phyloP scores from a whole-genome alignment of 805 yeast species.

The Ogataea populi-albae region DNA sequence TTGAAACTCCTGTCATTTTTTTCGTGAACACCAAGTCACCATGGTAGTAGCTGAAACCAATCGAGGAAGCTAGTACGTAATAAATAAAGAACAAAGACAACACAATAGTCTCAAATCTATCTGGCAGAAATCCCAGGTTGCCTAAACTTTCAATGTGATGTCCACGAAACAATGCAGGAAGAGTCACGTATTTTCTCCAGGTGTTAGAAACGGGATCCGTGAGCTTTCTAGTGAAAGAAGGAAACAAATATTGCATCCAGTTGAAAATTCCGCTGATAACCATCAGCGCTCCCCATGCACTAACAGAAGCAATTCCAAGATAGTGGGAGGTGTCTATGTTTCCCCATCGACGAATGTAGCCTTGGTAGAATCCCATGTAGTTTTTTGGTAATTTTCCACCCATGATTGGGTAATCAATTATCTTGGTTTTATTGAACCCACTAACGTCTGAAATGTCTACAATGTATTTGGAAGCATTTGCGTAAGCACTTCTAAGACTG shows the following conservation, averaged over 20 bases:
- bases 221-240: constrained; percentile 31
- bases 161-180: constrained; percentile 23
- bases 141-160: constrained; percentile 22
- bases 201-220: constrained; percentile 29
- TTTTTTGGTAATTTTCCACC: constrained; percentile 20
- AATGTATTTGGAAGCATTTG: constrained; percentile 41
- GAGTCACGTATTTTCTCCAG: constrained; percentile 26
- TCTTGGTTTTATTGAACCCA: constrained; percentile 31
- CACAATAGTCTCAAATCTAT: constrained; percentile 48
- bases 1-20: constrained; percentile 22
- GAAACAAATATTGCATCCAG: constrained; percentile 40
- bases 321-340: constrained; percentile 41
- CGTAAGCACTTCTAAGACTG: constrained; percentile 35
- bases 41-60: constrained; percentile 22
- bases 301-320: constrained; percentile 45
- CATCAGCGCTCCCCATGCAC: constrained; percentile 48
- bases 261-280: constrained; percentile 40
- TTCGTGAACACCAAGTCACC: constrained; percentile 24
- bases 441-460: constrained; percentile 29
- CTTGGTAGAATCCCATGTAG: constrained; percentile 25
- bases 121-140: constrained; percentile 41
- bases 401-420: constrained; percentile 37
- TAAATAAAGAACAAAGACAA: constrained; percentile 38
- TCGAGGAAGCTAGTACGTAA: constrained; percentile 16
- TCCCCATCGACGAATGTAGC: constrained; percentile 31